A percentile compares a stretch with the other conserved stretches of the same genome.
These are phyloP conservation scores for Pseudozyma pruni DNA, from an alignment of 1,284 basidiomycete genomes.

Conservation along the genomic window DNA sequence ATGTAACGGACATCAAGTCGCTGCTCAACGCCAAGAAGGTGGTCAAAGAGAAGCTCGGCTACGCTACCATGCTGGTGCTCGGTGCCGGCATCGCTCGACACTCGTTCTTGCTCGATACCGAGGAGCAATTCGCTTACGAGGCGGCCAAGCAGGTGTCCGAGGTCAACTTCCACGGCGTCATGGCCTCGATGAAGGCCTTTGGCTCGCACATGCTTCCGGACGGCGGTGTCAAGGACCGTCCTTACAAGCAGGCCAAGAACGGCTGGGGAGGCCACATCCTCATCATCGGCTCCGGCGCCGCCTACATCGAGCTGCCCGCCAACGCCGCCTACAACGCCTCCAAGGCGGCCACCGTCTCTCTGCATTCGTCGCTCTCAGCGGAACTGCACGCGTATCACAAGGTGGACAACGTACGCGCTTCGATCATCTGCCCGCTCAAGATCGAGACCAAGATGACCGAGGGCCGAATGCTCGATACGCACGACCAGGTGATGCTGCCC, in stretches of 20 bases:
- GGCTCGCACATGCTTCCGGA: conserved; percentile 56
- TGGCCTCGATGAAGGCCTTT: conserved; percentile 52
- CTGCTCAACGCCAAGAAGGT: conserved; percentile 38
- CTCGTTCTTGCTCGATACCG: conserved; percentile 51
- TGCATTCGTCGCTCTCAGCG: conserved; percentile 41
- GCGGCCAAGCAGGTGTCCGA: conserved; percentile 39
- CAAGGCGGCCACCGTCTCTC: conserved; percentile 50
- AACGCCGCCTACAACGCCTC: conserved; percentile 52
- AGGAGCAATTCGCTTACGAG: conserved; percentile 43
- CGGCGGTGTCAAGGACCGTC: conserved; percentile 36
- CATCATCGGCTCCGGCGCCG: conserved; percentile 50
- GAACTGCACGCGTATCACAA: conserved; percentile 54
- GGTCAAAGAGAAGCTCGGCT: conserved; percentile 47
- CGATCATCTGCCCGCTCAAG: conserved; percentile 55
- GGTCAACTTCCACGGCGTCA: conserved; percentile 52
- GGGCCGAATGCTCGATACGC: conserved; percentile 48
- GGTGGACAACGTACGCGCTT: conserved; percentile 47
- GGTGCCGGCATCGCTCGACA: conserved; percentile 52
- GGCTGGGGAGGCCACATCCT: conserved; percentile 57
- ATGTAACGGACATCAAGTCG: conserved; percentile 53
- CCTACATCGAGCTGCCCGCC: conserved; percentile 48
- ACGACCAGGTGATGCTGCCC: conserved; percentile 50
- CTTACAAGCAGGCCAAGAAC: conserved; percentile 42
- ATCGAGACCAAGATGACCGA: conserved; percentile 57
- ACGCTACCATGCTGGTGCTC: conserved; percentile 49